Percentiles rank a stretch among this genome's conserved stretches.
Evolutionary conservation across 2,329 filamentous ascomycete genomes (phyloP).

Genomic region (Zasmidium cellare): DNA sequence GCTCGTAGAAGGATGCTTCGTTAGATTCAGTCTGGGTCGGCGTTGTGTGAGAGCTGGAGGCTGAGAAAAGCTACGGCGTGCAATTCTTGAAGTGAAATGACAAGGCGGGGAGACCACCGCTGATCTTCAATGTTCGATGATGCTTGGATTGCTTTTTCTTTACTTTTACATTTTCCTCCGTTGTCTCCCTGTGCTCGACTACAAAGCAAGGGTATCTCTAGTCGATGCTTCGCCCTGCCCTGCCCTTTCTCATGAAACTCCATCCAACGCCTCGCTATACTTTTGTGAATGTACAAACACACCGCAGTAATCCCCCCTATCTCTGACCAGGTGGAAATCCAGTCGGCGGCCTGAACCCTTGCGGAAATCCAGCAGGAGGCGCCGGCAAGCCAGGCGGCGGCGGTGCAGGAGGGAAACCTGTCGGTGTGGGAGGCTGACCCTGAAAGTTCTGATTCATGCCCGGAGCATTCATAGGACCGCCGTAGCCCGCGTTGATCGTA

Average conservation of each 20-base stretch:
- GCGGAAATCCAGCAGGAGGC: constrained; percentile 29
- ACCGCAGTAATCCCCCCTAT: constrained; percentile 1
- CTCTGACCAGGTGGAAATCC: constrained; percentile 2
- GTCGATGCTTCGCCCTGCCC: not conserved
- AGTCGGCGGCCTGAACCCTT: not conserved
- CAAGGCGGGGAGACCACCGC: constrained; percentile 5
- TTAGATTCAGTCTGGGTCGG: constrained; percentile 1
- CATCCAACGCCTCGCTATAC: constrained; percentile 11
- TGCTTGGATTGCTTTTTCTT: not conserved
- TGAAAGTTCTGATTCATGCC: constrained; percentile 31
- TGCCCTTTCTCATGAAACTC: not conserved
- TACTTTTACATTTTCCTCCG: not conserved
- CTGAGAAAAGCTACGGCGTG: not conserved
- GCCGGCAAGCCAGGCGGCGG: constrained; percentile 46
- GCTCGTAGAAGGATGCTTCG: constrained; percentile 2
- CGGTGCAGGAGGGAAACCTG: constrained; percentile 38
- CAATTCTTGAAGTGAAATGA: not conserved
- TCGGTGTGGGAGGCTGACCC: constrained; percentile 33
- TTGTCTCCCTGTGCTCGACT: not conserved
- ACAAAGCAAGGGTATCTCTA: constrained; percentile 1
- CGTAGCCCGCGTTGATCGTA: constrained; percentile 66
- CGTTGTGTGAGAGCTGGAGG: not conserved
- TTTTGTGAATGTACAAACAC: not conserved
- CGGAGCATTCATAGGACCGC: constrained; percentile 60
- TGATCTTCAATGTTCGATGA: not conserved